These are phyloP conservation scores for Nadsonia fulvescens DNA, from an alignment of 805 yeast genomes.

Conservation along the genomic window DNA sequence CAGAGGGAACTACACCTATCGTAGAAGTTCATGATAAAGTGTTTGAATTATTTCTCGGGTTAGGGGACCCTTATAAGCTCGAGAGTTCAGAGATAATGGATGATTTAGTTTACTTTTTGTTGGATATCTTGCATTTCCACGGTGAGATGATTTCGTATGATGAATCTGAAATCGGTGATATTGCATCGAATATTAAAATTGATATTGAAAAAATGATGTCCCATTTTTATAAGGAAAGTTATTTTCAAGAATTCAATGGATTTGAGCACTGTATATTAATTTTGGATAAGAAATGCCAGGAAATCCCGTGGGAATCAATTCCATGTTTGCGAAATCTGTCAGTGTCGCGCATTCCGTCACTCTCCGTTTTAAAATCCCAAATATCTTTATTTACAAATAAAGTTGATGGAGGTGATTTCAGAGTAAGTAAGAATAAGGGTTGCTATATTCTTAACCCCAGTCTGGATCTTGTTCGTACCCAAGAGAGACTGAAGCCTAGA, in stretches of 20 bases:
- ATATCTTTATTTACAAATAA: no score
- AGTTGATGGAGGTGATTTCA: slow-evolving; percentile 20
- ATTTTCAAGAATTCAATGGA: slow-evolving; percentile 6
- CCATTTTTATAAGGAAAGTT: slow-evolving; percentile 5
- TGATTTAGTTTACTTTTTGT: slow-evolving; percentile 42
- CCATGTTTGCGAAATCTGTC: slow-evolving; percentile 35
- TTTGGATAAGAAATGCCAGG: slow-evolving; percentile 45
- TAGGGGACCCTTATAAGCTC: slow-evolving; percentile 23
- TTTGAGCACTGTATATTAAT: slow-evolving; percentile 48
- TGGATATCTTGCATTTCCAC: slow-evolving; percentile 41
- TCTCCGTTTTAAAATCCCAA: slow-evolving; percentile 25
- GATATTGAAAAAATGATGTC: slow-evolving; percentile 22
- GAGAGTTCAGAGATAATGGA: slow-evolving; percentile 29
- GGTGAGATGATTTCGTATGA: slow-evolving; percentile 52
- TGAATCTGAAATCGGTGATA: slow-evolving; percentile 39
- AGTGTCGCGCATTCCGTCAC: slow-evolving; percentile 61
- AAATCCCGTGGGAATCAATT: slow-evolving; percentile 83
- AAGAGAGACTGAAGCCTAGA: slow-evolving; percentile 22
- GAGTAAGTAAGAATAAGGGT: slow-evolving; percentile 18
- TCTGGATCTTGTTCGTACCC: slow-evolving; percentile 56
- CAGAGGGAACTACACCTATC: slow-evolving; percentile 6
- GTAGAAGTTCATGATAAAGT: slow-evolving; percentile 27
- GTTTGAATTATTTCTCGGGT: slow-evolving; percentile 31
- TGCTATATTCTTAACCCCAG: slow-evolving; percentile 62
- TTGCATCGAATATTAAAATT: slow-evolving; percentile 34